Conservation (phyloP, 2,329 filamentous ascomycete species). For the Fusarium sp. region DNA sequence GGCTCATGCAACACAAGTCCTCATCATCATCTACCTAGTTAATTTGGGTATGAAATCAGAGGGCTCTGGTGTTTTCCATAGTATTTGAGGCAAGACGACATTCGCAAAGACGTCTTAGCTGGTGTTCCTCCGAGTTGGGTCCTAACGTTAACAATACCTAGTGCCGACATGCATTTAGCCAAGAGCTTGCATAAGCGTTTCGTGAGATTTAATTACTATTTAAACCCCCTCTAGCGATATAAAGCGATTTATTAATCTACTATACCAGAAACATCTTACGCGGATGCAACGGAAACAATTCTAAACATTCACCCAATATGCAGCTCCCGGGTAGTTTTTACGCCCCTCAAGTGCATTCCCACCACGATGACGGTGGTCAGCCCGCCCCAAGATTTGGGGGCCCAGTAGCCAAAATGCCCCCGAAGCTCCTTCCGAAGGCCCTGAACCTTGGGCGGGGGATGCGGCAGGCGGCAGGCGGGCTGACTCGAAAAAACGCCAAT, state of each 20-base stretch:
- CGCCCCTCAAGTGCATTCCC: background rate
- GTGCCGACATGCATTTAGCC: background rate
- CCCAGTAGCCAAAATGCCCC: slow-evolving; percentile 1
- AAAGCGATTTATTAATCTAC: background rate
- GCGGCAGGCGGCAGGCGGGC: slow-evolving; percentile 6
- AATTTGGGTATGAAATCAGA: background rate
- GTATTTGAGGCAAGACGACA: background rate
- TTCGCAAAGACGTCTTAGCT: slow-evolving; percentile 19
- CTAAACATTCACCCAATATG: slow-evolving; percentile 4
- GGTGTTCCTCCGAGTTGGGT: background rate
- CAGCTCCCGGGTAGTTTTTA: slow-evolving; percentile 23
- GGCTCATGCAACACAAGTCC: background rate
- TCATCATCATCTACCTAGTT: background rate
- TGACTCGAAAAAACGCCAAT: slow-evolving; percentile 4
- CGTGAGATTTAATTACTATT: background rate
- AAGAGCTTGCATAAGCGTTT: background rate
- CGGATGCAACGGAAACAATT: slow-evolving; percentile 26
- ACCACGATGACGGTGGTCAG: slow-evolving; percentile 11
- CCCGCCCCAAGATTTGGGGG: slow-evolving; percentile 10
- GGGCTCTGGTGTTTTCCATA: background rate
- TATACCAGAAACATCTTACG: background rate
- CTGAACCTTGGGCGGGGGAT: background rate
- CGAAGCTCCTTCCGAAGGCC: slow-evolving; percentile 6
- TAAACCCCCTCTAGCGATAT: background rate
- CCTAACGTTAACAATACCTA: background rate